Percentiles rank a stretch among this genome's conserved stretches.
These are phyloP conservation scores for Cucurbita argyrosperma DNA, from an alignment of 306 rosid species.

Conservation along the genomic window DNA sequence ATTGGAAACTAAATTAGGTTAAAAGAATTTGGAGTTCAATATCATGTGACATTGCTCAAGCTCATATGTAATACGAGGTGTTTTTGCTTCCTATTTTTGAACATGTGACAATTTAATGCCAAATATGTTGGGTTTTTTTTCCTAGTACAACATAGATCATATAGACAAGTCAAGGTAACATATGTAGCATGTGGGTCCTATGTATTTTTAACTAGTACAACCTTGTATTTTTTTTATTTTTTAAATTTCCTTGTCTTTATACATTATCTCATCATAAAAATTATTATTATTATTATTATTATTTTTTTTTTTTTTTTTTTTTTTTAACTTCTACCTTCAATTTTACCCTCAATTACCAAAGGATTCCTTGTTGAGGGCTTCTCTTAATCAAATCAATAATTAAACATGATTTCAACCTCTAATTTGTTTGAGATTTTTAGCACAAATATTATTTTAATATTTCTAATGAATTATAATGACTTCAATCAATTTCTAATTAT, in stretches of 20 bases:
- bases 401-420: background rate
- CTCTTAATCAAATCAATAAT: background rate
- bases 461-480: too few species aligned
- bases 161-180: background rate
- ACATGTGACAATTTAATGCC: background rate
- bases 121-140: background rate
- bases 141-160: background rate
- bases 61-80: background rate
- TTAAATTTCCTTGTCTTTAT: background rate
- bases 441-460: background rate
- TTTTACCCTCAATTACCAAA: background rate
- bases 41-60: background rate
- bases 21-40: background rate
- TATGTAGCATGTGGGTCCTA: constrained; percentile 2
- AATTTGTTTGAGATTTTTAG: background rate
- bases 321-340: background rate
- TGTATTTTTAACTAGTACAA: background rate
- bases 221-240: background rate
- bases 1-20: background rate
- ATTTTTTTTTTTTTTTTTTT: too few species aligned
- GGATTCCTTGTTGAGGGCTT: background rate
- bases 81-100: background rate
- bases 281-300: too few species aligned
- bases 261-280: background rate
- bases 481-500: background rate